These are phyloP conservation scores for Venturia carpophila DNA, from an alignment of 2,329 filamentous ascomycete genomes.

Conservation along the genomic window DNA sequence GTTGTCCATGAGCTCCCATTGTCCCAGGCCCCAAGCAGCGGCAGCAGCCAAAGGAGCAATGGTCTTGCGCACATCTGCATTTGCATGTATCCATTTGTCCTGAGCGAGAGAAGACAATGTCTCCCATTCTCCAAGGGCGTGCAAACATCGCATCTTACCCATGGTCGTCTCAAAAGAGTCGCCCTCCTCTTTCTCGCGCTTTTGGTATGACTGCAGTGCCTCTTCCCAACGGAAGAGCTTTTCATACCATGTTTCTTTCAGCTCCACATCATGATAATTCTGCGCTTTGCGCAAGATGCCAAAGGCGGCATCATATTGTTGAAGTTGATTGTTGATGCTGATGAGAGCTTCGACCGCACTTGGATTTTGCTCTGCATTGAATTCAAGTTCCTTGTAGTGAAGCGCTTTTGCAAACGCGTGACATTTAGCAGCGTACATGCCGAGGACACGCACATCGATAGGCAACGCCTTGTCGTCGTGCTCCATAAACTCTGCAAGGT, in stretches of 20 bases:
- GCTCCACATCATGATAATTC: slow-evolving; percentile 87
- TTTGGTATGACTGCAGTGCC: slow-evolving; percentile 83
- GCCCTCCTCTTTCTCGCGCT: slow-evolving; percentile 65
- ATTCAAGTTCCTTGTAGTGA: slow-evolving; percentile 98
- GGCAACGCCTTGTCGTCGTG: slow-evolving; percentile 97
- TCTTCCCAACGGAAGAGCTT: slow-evolving; percentile 98
- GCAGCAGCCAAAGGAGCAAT: slow-evolving; percentile 93
- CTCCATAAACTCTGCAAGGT: slow-evolving; percentile 99
- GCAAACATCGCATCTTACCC: slow-evolving; percentile 98
- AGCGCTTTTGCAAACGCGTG: slow-evolving; percentile 97
- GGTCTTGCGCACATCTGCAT: slow-evolving; percentile 75
- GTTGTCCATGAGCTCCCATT: slow-evolving; percentile 98
- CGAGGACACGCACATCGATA: slow-evolving; percentile 91
- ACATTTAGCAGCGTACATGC: slow-evolving; percentile 90
- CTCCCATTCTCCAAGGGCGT: slow-evolving; percentile 97
- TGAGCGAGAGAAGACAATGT: slow-evolving; percentile 79
- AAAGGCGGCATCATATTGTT: slow-evolving; percentile 97
- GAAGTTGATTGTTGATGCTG: slow-evolving; percentile 97
- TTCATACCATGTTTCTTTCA: slow-evolving; percentile 98
- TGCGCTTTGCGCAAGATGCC: slow-evolving; percentile 95
- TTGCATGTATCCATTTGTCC: slow-evolving; percentile 88
- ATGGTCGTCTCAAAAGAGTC: slow-evolving; percentile 89
- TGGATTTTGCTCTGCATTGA: slow-evolving; percentile 93
- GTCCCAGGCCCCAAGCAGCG: slow-evolving; percentile 89
- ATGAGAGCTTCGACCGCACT: slow-evolving; percentile 95